These are phyloP conservation scores for Paramecium primaurelia DNA, from an alignment of 73 alveolate species.

Conservation along the genomic window DNA sequence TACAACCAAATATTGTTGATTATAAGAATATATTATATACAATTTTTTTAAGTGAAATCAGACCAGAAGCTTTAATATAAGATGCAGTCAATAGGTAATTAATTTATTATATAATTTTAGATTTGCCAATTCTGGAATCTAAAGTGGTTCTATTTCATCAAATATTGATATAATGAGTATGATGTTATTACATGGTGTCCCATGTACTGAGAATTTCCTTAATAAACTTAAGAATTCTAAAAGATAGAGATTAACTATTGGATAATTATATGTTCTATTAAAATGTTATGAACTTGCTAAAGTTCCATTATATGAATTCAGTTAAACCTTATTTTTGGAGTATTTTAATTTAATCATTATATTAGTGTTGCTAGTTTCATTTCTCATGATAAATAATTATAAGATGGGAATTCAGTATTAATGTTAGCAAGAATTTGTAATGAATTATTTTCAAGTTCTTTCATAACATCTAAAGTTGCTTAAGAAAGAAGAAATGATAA, in stretches of 20 bases:
- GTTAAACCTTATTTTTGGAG: not conserved
- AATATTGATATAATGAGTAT: not conserved
- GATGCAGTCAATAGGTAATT: not conserved
- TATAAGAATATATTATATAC: not conserved
- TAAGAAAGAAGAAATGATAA: not conserved
- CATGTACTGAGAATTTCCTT: not conserved
- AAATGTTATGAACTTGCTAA: constrained; percentile 6
- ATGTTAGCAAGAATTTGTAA: not conserved
- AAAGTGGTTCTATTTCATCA: not conserved
- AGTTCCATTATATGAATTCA: not conserved
- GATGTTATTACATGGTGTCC: constrained; percentile 3
- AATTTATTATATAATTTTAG: not conserved
- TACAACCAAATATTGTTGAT: not conserved
- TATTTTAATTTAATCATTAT: not conserved
- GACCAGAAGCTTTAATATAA: not conserved
- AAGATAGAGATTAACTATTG: not conserved
- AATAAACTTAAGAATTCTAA: not conserved
- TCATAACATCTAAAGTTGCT: not conserved
- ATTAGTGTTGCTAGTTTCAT: not conserved
- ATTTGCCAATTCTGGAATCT: not conserved
- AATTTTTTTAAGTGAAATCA: not conserved
- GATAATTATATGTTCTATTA: not conserved
- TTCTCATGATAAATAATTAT: not conserved
- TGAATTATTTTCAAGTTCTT: not conserved
- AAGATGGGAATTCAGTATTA: not conserved